phyloP scores from a whole-genome alignment of 495 filamentous ascomycete genomes.

The Copromyces sp. region DNA sequence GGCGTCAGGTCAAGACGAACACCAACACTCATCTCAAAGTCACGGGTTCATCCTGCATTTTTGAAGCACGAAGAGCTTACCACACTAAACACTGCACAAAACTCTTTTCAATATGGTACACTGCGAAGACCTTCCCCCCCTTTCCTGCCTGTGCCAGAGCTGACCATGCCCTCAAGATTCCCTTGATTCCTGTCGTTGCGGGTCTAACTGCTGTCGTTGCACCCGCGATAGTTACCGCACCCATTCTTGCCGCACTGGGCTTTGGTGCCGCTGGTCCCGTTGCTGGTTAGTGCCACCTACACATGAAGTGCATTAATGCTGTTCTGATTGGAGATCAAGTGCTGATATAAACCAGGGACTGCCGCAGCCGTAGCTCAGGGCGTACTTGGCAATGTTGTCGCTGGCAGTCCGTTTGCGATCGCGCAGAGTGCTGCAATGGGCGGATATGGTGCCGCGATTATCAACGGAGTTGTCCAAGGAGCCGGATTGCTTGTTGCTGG shows the following conservation, averaged over 20 bases:
- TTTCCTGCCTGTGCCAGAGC: neutral
- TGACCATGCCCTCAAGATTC: neutral
- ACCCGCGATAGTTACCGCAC: neutral
- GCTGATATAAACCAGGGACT: neutral
- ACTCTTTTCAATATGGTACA: neutral
- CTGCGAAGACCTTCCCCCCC: neutral
- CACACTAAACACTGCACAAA: neutral
- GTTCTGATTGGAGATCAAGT: neutral
- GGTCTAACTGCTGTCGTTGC: neutral
- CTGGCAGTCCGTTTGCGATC: neutral
- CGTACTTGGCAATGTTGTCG: neutral
- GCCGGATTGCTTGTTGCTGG: neutral
- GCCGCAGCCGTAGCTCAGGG: neutral
- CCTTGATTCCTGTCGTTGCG: neutral
- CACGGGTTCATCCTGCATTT: neutral
- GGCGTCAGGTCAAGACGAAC: neutral
- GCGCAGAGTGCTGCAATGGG: neutral
- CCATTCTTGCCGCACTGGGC: neutral
- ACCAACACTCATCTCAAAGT: fast-evolving
- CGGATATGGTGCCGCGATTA: neutral
- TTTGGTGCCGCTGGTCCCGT: neutral
- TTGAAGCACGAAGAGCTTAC: neutral
- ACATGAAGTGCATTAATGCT: too few species aligned
- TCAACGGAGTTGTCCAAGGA: neutral
- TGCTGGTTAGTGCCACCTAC: neutral